These are phyloP conservation scores for Amaranthus tricolor DNA, from an alignment of 179 eudicot species.

Conservation along the genomic window DNA sequence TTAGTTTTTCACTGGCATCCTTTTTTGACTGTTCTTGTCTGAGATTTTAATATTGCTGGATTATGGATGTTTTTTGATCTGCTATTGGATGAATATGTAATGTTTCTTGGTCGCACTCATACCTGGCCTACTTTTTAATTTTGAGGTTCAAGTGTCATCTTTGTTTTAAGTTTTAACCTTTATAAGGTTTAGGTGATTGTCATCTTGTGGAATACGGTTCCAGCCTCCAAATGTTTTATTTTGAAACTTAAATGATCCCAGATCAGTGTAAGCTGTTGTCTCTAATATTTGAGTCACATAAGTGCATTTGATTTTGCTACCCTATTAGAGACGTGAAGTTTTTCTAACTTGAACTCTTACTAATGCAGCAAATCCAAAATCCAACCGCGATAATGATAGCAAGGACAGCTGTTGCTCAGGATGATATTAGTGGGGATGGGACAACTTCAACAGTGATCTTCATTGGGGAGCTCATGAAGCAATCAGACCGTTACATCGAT, in stretches of 20 bases:
- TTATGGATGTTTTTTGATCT: not conserved
- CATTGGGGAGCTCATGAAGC: constrained; percentile 99
- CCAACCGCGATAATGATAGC: constrained; percentile 99
- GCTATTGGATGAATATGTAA: not conserved
- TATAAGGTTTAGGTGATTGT: not conserved
- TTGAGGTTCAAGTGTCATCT: not conserved
- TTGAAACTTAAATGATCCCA: not conserved
- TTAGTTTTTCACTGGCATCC: not conserved
- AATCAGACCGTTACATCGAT: constrained; percentile 86
- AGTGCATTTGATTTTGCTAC: not conserved
- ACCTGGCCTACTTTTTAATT: not conserved
- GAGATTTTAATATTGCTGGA: not conserved
- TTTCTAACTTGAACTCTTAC: constrained; percentile 4
- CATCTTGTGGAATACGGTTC: not conserved
- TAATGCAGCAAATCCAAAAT: constrained; percentile 88
- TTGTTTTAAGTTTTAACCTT: not conserved
- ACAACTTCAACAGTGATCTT: constrained; percentile 94
- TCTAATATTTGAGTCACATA: not conserved
- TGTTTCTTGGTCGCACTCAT: not conserved
- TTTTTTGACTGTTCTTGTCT: not conserved
- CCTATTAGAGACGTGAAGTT: not conserved
- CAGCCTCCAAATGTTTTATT: not conserved
- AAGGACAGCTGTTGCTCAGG: constrained; percentile 99
- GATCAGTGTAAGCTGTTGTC: not conserved
- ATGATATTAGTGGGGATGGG: constrained; percentile 96